Percentiles rank a stretch among this genome's conserved stretches.
phyloP scores from a whole-genome alignment of 768 basidiomycete genomes.

The Lentinula edodes region DNA sequence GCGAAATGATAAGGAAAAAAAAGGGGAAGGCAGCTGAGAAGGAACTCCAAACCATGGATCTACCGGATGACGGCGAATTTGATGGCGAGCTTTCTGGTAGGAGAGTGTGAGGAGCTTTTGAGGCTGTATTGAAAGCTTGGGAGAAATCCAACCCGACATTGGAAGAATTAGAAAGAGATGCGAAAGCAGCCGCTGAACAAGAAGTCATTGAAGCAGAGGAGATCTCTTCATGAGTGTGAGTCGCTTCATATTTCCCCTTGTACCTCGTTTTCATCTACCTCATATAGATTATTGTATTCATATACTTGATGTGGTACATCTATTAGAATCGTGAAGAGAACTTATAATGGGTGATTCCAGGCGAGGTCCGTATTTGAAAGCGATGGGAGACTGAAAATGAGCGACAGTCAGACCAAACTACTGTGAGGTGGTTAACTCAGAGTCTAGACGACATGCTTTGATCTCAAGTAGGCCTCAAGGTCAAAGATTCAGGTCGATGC shows the following conservation, averaged over 20 bases:
- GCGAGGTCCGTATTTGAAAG: too few species aligned
- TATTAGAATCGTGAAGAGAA: too few species aligned
- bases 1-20: conserved; percentile 8
- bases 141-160: too few species aligned
- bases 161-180: not conserved
- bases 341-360: too few species aligned
- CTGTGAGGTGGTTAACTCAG: too few species aligned
- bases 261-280: not conserved
- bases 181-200: conserved; percentile 7
- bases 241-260: not conserved
- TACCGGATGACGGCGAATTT: conserved; percentile 61
- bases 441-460: too few species aligned
- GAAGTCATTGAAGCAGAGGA: not conserved
- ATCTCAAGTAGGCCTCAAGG: too few species aligned
- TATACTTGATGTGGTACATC: too few species aligned
- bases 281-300: too few species aligned
- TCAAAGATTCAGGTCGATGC: too few species aligned
- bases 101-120: conserved; percentile 74
- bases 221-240: not conserved
- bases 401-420: too few species aligned
- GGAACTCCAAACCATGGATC: conserved; percentile 27
- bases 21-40: conserved; percentile 18
- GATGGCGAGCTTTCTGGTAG: conserved; percentile 67
- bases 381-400: too few species aligned
- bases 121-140: conserved; percentile 56